Evolutionary conservation across 2,329 filamentous ascomycete species (phyloP), one percentile per base, ranked within the genome.

Genomic region (Fusarium irregulare): DNA sequence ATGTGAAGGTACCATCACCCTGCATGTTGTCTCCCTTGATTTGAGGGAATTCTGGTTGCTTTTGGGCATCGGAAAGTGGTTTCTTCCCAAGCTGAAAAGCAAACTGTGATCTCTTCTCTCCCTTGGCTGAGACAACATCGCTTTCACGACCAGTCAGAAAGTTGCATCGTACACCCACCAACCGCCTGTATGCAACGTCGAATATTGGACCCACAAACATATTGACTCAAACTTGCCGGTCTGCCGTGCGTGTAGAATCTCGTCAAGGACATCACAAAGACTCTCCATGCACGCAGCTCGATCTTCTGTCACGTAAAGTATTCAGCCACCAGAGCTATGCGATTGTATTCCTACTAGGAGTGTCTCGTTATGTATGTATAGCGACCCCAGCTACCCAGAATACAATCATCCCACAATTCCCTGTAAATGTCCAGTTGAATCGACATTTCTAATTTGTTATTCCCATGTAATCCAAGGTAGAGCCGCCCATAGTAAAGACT

Each of bases 301-400:
- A 12, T 28, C 11, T 2, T 12, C 1, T 28, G 11, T n/a, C 16
- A 37, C 9, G 5, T 11, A 1, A n/a, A 11, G 10, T 37, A 37
- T 37, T n/a, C 5, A n/a, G 18, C 6, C 34, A 37, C 34, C 9
- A n/a, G 3, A 37, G 6, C 34, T 16, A 27, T 51, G 7, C 20
- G 13, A 50, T 23, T 25, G 27, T 59, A 59, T 51, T 30, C 14
- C 14, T 64, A 64, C 46, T 49, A 5, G 7, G 23, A 47, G 27
- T 51, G 30, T 50, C 14, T 16, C 46, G 30, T 9, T 18, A 46
- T 48, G 14, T 9, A 6, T 4, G 16, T 32, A 6, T 20, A 10
- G 20, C 11, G 18, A 6, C 8, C n/a, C 28, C 21, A 25, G 9
- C 16, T 30, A 11, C 21, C 21, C 21, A 23, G 21, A 23, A 23